phyloP scores from a whole-genome alignment of 2,329 filamentous ascomycete genomes.

The Cladophialophora chaetospira region DNA sequence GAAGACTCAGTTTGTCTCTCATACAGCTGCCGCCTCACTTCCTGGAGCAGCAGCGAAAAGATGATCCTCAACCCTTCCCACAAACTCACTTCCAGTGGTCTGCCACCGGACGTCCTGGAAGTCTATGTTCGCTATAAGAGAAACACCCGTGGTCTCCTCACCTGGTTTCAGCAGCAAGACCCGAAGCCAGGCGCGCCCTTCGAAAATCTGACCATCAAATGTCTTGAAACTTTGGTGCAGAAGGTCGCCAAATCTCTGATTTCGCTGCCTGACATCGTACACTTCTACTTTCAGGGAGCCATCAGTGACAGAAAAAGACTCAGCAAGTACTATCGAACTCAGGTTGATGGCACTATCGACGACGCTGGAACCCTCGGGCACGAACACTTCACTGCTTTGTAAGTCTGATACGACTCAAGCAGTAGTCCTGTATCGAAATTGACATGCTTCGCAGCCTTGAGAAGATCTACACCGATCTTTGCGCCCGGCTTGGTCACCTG shows the following conservation, averaged over 20 bases:
- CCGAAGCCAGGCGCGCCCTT: constrained; percentile 21
- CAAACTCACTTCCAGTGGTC: constrained; percentile 29
- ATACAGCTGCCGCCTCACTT: too few species aligned
- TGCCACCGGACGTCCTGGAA: constrained; percentile 33
- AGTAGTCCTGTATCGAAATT: background rate
- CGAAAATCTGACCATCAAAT: constrained; percentile 34
- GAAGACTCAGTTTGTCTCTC: too few species aligned
- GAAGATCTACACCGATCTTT: constrained; percentile 34
- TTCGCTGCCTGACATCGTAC: constrained; percentile 35
- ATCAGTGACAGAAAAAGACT: constrained; percentile 35
- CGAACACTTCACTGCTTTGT: constrained; percentile 38
- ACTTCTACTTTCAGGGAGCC: constrained; percentile 36
- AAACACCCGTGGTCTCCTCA: constrained; percentile 34
- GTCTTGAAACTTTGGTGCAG: constrained; percentile 31
- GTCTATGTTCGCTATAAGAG: constrained; percentile 37
- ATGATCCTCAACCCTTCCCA: constrained; percentile 34
- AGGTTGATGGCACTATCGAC: constrained; percentile 19
- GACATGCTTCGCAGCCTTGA: constrained; percentile 18
- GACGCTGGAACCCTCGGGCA: constrained; percentile 35
- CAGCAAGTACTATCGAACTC: constrained; percentile 35
- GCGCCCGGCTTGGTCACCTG: constrained; percentile 29
- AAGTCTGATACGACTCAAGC: constrained; percentile 1
- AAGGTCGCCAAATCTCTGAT: constrained; percentile 28
- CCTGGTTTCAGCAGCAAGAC: constrained; percentile 35
- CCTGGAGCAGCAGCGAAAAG: background rate